Evolutionary conservation across 2,329 filamentous ascomycete species (phyloP), one percentile per base, ranked within the genome.

Genomic region (Neopestalotiopsis rosae): DNA sequence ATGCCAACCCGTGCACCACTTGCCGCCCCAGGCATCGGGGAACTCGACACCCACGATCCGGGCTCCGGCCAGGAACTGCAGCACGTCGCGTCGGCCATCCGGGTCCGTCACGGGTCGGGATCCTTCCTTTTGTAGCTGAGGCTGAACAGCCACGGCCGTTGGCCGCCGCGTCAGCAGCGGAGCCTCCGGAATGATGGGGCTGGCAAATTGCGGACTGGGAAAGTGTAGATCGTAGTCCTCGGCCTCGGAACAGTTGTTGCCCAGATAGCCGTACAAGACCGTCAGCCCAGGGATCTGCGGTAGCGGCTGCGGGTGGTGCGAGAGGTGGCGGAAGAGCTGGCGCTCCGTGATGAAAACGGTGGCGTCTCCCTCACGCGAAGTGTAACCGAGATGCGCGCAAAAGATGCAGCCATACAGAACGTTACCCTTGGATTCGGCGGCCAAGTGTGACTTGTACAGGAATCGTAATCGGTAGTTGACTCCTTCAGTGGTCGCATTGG

Each of bases 381-480:
- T 81, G 1, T 75, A 68, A 1, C 77, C 77, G 3, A 74, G 67
- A 28, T 80, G 76, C 5, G 77, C 76, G 68, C 81, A 83, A 70
- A 81, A 83, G 1, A 84, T 71, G 65, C 82, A 67, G 10, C 52
- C 65, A 32, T 67, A 67, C 56, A 52, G 83, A 4, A 77, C 75
- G 32, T 80, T 77, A 42, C 76, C 72, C 42, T 79, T 73, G 17
- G 73, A 73, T 5, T 69, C 73, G 13, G 75, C 76, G n/a, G 74
- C 67, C 3, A 84, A 69, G 67, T 84, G 82, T 14, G 80, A 83
- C 67, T 84, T 84, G 74, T 80, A 82, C 12, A 84, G 76, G 32
- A 84, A 77, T 0, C 82, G 79, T 14, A 81, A 75, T 5, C 82
- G 81, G 72, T 81, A 84, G 1, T 76, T 73, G 4, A 81, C 74